Conservation (phyloP, 495 filamentous ascomycete genomes). For the Wilcoxina mikolae region DNA sequence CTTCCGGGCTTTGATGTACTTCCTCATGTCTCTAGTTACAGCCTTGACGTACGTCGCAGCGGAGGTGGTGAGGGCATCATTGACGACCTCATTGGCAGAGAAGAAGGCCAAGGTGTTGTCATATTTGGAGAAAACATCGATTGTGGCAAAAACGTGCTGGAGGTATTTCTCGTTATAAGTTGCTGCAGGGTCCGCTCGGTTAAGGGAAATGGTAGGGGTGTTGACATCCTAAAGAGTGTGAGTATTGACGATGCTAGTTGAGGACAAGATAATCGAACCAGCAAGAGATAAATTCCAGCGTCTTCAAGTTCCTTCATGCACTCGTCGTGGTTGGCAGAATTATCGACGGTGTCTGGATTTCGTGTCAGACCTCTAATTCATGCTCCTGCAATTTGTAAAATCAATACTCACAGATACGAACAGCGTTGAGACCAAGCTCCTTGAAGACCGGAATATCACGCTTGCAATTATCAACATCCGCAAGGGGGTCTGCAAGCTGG, state of each 20-base stretch:
- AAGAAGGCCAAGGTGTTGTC: conserved; percentile 88
- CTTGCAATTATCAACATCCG: conserved; percentile 45
- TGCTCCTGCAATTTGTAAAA: neutral
- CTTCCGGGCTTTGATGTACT: conserved; percentile 60
- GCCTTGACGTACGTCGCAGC: conserved; percentile 85
- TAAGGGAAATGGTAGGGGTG: conserved; percentile 65
- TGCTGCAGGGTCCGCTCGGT: conserved; percentile 52
- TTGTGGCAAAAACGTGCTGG: conserved; percentile 83
- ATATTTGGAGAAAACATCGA: conserved; percentile 78
- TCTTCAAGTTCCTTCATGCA: conserved; percentile 73
- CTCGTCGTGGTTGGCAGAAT: conserved; percentile 62
- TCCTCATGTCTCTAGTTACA: conserved; percentile 76
- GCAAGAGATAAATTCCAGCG: conserved; percentile 80
- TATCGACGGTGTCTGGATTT: conserved; percentile 59
- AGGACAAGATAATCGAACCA: conserved; percentile 36
- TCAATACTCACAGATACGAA: conserved; percentile 50
- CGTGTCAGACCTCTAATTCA: neutral
- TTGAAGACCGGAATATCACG: conserved; percentile 76
- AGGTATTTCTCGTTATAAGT: conserved; percentile 91
- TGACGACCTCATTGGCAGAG: conserved; percentile 94
- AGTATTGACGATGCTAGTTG: neutral
- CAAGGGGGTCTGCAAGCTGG: conserved; percentile 60
- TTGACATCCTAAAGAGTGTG: conserved; percentile 37
- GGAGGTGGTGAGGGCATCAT: conserved; percentile 57
- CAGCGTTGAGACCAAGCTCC: conserved; percentile 74